Conservation (phyloP, 257 asterid genomes). For the Solanum etuberosum region DNA sequence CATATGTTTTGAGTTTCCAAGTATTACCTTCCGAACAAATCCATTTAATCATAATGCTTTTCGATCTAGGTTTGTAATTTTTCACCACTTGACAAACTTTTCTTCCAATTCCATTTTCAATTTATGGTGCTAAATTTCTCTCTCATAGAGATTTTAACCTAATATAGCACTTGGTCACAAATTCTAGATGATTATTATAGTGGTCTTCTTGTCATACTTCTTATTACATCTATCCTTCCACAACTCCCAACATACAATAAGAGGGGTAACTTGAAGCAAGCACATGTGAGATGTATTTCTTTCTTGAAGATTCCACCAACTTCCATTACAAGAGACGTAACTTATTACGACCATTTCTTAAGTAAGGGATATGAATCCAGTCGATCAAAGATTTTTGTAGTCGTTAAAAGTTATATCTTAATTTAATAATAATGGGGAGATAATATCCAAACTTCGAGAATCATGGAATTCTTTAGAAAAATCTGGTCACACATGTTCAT, state of each 20-base stretch:
- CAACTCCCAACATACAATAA: background rate
- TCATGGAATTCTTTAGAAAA: too few species aligned
- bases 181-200: too few species aligned
- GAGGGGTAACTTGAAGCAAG: background rate
- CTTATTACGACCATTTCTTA: too few species aligned
- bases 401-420: too few species aligned
- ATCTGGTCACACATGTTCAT: too few species aligned
- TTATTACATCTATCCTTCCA: background rate
- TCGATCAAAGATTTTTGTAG: too few species aligned
- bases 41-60: background rate
- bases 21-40: background rate
- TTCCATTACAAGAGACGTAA: background rate
- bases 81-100: background rate
- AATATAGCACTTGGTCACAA: background rate
- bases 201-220: background rate
- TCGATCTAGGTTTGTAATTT: background rate
- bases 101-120: background rate
- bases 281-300: background rate
- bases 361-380: too few species aligned
- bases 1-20: too few species aligned
- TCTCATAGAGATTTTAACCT: background rate
- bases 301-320: background rate
- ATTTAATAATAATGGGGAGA: too few species aligned
- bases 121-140: background rate
- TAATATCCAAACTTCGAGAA: too few species aligned